Evolutionary conservation across 768 basidiomycete species (phyloP), one percentile per base, ranked within the genome.

Genomic region (Auriscalpium vulgare): DNA sequence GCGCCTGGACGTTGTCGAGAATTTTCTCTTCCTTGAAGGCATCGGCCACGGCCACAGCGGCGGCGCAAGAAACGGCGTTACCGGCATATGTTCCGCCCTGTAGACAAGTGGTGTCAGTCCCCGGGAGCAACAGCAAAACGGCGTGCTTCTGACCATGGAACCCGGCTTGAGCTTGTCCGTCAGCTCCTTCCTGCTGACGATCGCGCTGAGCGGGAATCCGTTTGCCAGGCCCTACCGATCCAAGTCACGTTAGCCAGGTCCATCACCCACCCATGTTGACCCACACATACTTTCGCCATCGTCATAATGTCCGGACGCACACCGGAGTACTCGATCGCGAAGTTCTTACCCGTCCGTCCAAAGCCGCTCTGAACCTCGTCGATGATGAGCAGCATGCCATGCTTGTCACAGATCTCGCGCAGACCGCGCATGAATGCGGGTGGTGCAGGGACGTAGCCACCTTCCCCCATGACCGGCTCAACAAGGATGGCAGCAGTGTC

Each of bases 401-500:
- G 77, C 68, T 86, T 77, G 67, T 97, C 91, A 69, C 95, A 97
- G n/a, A 94, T 76, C 51, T 77, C 75, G 58, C 94, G 77, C 47
- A 98, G 71, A 19, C 91, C 91, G 47, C 80, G 77, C 57, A 98
- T 69, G 75, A 89, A 98, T 19, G 81, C 80, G 1, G 81, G 66
- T 0, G 93, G 91, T 0, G 93, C 91, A 34, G 91, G 85, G 14
- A 97, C 89, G 69, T 98, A 97, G 1, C 95, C 95, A 37, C 95
- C 95, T 70, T 97, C 95, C 23, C 94, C 95, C 35, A 97, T 77
- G 1, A 97, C 87, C 44, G 95, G 90, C 75, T 98, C 95, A 44
- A 98, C 71, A 60, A 98, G 72, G 65, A 97, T 86, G n/a, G 93
- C 94, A 2, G 95, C 92, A 0, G 93, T 95, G 68, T 97, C 95